These are phyloP conservation scores for Raffaelea ambrosiae DNA, from an alignment of 2,329 filamentous ascomycete genomes.

Conservation along the genomic window DNA sequence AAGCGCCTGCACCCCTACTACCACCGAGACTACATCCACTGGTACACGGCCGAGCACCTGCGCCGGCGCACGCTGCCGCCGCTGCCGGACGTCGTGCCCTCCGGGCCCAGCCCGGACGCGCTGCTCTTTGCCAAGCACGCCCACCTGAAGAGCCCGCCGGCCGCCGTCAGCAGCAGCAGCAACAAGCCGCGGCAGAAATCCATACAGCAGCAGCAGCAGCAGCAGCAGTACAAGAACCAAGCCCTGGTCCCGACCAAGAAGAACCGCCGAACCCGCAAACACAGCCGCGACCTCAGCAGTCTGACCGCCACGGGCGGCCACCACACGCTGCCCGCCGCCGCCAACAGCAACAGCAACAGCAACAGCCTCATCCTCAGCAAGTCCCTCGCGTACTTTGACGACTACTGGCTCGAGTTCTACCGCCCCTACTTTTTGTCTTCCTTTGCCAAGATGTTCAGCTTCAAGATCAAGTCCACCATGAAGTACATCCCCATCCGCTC, in stretches of 20 bases:
- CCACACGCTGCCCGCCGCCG: too few species aligned
- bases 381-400: slow-evolving; percentile 61
- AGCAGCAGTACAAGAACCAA: neutral
- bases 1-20: neutral
- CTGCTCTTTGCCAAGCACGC: neutral
- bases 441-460: slow-evolving; percentile 85
- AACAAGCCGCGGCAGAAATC: neutral
- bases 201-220: neutral
- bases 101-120: slow-evolving; percentile 36
- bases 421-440: slow-evolving; percentile 80
- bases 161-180: neutral
- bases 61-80: slow-evolving; percentile 53
- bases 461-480: slow-evolving; percentile 83
- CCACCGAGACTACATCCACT: slow-evolving; percentile 67
- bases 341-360: slow-evolving; percentile 4
- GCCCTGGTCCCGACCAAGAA: too few species aligned
- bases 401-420: slow-evolving; percentile 98
- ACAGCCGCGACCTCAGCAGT: neutral
- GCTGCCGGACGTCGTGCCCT: slow-evolving; percentile 13
- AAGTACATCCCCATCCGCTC: slow-evolving; percentile 72
- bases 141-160: neutral
- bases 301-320: neutral
- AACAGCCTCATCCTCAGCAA: slow-evolving; percentile 29
- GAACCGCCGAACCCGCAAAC: neutral
- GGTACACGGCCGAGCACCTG: slow-evolving; percentile 73